These are phyloP conservation scores for Brettanomyces custersianus DNA, from an alignment of 805 yeast species.

Conservation along the genomic window DNA sequence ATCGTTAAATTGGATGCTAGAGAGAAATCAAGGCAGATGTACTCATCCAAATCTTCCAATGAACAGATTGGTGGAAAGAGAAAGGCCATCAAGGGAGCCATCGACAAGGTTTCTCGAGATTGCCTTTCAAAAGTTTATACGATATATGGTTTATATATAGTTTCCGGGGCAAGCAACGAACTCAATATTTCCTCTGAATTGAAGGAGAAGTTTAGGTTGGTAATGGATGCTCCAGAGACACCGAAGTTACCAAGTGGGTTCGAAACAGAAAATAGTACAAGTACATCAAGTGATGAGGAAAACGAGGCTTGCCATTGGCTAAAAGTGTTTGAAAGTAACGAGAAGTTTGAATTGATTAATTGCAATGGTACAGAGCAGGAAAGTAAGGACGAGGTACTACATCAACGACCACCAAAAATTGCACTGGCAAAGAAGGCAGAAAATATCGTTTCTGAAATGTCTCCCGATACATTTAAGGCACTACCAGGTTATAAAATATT, in stretches of 20 bases:
- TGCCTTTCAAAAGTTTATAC: conserved; percentile 55
- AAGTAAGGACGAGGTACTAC: background rate
- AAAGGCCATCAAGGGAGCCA: conserved; percentile 28
- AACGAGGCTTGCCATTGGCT: background rate
- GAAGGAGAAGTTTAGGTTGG: conserved; percentile 6
- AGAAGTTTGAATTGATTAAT: no score
- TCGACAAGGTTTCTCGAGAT: conserved; percentile 37
- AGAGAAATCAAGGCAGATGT: no score
- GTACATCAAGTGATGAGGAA: background rate
- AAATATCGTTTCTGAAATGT: conserved; percentile 3
- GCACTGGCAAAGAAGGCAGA: background rate
- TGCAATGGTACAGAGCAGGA: background rate
- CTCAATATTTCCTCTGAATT: conserved; percentile 49
- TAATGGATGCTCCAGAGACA: conserved; percentile 9
- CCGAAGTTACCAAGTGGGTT: conserved; percentile 2
- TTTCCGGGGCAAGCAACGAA: conserved; percentile 58
- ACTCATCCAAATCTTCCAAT: no score
- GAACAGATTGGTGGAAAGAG: no score
- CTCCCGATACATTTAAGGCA: conserved; percentile 28
- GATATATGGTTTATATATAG: conserved; percentile 57
- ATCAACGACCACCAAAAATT: background rate
- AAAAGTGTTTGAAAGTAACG: background rate
- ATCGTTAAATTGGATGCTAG: no score
- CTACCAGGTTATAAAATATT: conserved; percentile 28
- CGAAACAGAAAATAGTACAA: background rate